These are phyloP conservation scores for Ciborinia camelliae DNA, from an alignment of 2,329 filamentous ascomycete genomes.

Conservation along the genomic window DNA sequence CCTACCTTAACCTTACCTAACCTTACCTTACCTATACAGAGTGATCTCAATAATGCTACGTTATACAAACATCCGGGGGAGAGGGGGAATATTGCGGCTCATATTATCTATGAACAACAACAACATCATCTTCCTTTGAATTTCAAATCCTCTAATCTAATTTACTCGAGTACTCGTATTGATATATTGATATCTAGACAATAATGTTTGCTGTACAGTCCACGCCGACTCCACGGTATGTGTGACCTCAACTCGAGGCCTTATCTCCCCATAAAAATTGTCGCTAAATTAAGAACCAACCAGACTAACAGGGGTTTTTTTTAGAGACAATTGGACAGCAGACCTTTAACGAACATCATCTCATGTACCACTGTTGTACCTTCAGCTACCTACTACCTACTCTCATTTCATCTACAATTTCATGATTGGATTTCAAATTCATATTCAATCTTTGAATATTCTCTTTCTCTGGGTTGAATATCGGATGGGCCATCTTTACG, in stretches of 20 bases:
- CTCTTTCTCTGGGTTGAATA: neutral
- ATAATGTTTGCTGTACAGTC: no score
- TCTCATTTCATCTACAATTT: neutral
- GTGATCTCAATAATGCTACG: neutral
- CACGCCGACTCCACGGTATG: no score
- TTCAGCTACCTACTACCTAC: neutral
- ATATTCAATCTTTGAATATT: no score
- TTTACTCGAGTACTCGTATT: no score
- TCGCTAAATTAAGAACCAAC: neutral
- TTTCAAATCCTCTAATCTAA: neutral
- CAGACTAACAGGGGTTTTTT: neutral
- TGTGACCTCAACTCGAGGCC: neutral
- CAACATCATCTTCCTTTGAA: neutral
- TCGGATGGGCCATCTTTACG: neutral
- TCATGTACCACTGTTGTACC: no score
- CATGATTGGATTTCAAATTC: neutral
- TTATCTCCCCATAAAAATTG: neutral
- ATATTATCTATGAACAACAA: neutral
- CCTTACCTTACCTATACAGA: no score
- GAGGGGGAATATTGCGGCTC: neutral
- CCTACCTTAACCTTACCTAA: no score
- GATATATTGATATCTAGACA: neutral
- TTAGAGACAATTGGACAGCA: constrained; percentile 19
- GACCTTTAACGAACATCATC: constrained; percentile 3
- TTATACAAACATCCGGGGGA: neutral